Percentiles rank a stretch among this genome's conserved stretches.
These are phyloP conservation scores for Solanum okadae DNA, from an alignment of 257 asterid species.

Conservation along the genomic window DNA sequence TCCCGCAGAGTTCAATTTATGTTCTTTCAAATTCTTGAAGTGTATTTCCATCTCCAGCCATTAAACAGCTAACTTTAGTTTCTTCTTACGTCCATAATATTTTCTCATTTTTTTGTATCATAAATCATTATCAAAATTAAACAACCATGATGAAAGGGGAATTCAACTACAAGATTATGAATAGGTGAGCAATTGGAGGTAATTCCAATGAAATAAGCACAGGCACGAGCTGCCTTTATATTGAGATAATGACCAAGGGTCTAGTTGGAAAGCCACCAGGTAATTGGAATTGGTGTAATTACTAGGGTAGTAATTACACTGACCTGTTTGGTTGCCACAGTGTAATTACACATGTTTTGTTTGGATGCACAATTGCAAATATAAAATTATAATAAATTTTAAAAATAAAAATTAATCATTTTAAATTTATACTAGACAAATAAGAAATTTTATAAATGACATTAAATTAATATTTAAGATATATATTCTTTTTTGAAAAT, in stretches of 20 bases:
- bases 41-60: neutral
- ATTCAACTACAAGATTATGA: neutral
- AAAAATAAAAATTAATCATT: too few relatives aligned
- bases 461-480: too few relatives aligned
- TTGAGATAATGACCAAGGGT: neutral
- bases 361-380: too few relatives aligned
- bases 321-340: too few relatives aligned
- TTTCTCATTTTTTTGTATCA: neutral
- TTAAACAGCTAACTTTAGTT: neutral
- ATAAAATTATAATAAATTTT: too few relatives aligned
- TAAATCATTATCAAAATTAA: neutral
- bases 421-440: too few relatives aligned
- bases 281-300: too few relatives aligned
- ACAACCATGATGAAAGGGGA: neutral
- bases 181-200: neutral
- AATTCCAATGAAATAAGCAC: neutral
- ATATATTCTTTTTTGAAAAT: too few relatives aligned
- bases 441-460: too few relatives aligned
- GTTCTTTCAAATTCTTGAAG: neutral
- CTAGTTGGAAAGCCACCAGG: too few relatives aligned
- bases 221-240: neutral
- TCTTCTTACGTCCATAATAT: neutral
- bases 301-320: too few relatives aligned
- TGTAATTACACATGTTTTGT: too few relatives aligned
- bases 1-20: neutral